Evolutionary conservation across 805 yeast species (phyloP).

Genomic region (Starmerella kuoi): DNA sequence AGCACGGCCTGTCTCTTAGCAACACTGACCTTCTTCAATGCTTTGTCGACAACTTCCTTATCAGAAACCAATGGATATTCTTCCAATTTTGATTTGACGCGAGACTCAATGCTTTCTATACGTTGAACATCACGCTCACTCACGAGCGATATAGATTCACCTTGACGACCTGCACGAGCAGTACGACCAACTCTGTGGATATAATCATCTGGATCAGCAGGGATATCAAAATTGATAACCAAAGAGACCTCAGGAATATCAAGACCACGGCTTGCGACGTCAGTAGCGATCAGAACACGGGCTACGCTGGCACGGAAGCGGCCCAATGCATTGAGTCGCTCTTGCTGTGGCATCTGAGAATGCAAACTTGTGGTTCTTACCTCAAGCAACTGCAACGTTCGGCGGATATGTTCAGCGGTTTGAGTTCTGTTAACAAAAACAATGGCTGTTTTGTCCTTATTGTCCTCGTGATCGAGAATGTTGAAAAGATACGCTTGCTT

Average conservation of each 20-base stretch:
- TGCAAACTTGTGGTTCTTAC: conserved; percentile 81
- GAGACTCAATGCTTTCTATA: conserved; percentile 71
- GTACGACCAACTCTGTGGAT: conserved; percentile 98
- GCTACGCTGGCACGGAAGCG: conserved; percentile 93
- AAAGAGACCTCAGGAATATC: conserved; percentile 89
- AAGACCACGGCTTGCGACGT: conserved; percentile 93
- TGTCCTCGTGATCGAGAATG: conserved; percentile 49
- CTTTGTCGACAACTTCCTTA: conserved; percentile 58
- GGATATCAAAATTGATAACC: conserved; percentile 84
- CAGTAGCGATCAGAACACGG: conserved; percentile 83
- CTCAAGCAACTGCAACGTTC: conserved; percentile 61
- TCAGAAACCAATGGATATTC: conserved; percentile 61
- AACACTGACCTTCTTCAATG: conserved; percentile 54
- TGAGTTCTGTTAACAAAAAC: conserved; percentile 84
- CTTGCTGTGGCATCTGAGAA: conserved; percentile 87
- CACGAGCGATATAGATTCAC: conserved; percentile 71
- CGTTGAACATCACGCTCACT: conserved; percentile 77
- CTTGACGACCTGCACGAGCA: conserved; percentile 90
- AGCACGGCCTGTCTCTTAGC: conserved; percentile 84
- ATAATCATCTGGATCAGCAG: conserved; percentile 92
- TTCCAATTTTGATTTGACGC: conserved; percentile 71
- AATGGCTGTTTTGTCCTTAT: conserved; percentile 56
- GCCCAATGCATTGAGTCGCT: conserved; percentile 81
- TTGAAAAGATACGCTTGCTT: conserved; percentile 78
- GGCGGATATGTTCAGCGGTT: conserved; percentile 76